phyloP scores from a whole-genome alignment of 2,329 filamentous ascomycete species.

The Talaromyces sp. region DNA sequence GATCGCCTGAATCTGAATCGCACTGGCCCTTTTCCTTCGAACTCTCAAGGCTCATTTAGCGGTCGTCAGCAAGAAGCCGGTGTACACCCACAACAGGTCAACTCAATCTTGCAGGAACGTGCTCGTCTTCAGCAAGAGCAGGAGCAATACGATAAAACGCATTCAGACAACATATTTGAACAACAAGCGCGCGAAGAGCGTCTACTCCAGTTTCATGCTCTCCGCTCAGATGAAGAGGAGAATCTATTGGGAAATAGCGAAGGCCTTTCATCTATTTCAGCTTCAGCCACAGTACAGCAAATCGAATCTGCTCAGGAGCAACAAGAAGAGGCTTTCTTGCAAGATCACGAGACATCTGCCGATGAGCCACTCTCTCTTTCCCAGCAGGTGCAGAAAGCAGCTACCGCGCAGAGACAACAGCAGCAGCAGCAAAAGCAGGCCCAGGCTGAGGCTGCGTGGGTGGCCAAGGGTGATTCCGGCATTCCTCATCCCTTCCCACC shows the following conservation, averaged over 20 bases:
- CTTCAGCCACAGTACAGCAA: constrained; percentile 34
- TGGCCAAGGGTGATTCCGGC: constrained; percentile 57
- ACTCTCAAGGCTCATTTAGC: constrained; percentile 44
- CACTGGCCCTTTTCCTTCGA: constrained; percentile 48
- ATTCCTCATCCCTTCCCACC: constrained; percentile 68
- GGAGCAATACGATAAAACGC: constrained; percentile 49
- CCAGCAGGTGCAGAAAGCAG: constrained; percentile 77
- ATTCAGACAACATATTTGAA: constrained; percentile 46
- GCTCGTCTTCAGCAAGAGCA: constrained; percentile 60
- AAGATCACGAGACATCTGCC: constrained; percentile 21
- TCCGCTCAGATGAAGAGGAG: constrained; percentile 68
- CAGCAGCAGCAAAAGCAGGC: constrained; percentile 37
- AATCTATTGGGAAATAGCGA: constrained; percentile 35
- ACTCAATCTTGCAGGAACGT: constrained; percentile 59
- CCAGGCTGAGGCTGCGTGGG: constrained; percentile 54
- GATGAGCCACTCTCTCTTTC: constrained; percentile 64
- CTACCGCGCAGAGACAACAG: constrained; percentile 38
- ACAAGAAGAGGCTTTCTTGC: constrained; percentile 28
- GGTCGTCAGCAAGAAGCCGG: constrained; percentile 45
- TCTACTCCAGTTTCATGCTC: constrained; percentile 75
- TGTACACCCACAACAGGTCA: constrained; percentile 54
- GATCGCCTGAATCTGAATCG: constrained; percentile 62
- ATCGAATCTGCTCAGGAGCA: neutral
- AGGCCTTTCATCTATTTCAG: constrained; percentile 40
- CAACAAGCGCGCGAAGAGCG: constrained; percentile 60